These are phyloP conservation scores for Hemisphaericaspora xylanilytica DNA, from an alignment of 1,139 yeast species.

Conservation along the genomic window DNA sequence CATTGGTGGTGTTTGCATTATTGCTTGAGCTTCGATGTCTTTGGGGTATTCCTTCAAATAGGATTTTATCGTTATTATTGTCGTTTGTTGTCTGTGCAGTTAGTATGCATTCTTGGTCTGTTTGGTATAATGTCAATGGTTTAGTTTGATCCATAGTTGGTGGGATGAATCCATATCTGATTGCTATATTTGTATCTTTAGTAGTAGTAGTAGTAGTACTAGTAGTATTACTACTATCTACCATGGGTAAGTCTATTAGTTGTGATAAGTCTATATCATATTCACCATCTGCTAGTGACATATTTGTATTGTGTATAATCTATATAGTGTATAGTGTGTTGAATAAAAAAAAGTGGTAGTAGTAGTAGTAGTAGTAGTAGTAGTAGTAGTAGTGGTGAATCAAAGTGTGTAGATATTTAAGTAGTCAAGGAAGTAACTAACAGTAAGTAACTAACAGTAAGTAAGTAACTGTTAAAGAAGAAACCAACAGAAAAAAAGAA, in stretches of 20 bases:
- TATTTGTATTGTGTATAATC: slow-evolving; percentile 1
- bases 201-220: neutral
- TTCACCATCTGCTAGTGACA: slow-evolving; percentile 40
- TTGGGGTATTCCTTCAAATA: slow-evolving; percentile 43
- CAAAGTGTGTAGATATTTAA: too few relatives aligned
- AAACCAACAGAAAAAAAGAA: too few relatives aligned
- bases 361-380: neutral
- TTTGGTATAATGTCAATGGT: slow-evolving; percentile 36
- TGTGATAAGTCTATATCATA: slow-evolving; percentile 29
- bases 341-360: neutral
- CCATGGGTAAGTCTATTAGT: slow-evolving; percentile 8
- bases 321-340: too few relatives aligned
- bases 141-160: slow-evolving; percentile 40
- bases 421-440: too few relatives aligned
- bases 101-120: slow-evolving; percentile 32
- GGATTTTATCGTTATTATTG: slow-evolving; percentile 20
- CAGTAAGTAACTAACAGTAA: too few relatives aligned
- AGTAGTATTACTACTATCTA: neutral
- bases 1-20: slow-evolving; percentile 13
- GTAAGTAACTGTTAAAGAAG: too few relatives aligned
- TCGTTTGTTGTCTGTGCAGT: slow-evolving; percentile 22
- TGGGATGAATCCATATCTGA: slow-evolving; percentile 45
- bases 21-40: slow-evolving; percentile 19
- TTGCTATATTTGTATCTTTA: slow-evolving; percentile 26
- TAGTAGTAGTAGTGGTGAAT: too few relatives aligned